Evolutionary conservation across 2,329 filamentous ascomycete genomes (phyloP).

Genomic region (Penicillium rolfsii): DNA sequence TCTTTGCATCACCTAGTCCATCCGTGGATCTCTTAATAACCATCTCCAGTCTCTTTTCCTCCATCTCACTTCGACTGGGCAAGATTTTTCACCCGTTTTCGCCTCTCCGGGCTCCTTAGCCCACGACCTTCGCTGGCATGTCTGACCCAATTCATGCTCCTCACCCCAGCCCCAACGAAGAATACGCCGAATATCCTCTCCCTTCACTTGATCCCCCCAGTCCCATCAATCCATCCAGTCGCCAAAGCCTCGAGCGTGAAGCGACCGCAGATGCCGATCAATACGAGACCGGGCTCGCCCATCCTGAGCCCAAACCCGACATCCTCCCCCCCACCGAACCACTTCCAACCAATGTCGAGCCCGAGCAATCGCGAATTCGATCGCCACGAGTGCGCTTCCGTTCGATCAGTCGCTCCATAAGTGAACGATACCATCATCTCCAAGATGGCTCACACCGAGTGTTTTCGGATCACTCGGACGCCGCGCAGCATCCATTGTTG

Average conservation of each 20-base stretch:
- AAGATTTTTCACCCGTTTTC: background rate
- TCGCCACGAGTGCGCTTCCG: conserved; percentile 30
- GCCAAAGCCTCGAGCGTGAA: conserved; percentile 25
- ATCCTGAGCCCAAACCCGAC: conserved; percentile 5
- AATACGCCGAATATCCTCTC: conserved; percentile 28
- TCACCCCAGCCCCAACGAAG: conserved; percentile 30
- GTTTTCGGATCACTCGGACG: conserved; percentile 16
- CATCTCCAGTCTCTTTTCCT: background rate
- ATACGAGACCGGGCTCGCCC: conserved; percentile 19
- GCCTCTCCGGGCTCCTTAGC: background rate
- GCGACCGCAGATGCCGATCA: conserved; percentile 22
- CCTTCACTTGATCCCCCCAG: background rate
- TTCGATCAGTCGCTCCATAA: conserved; percentile 22
- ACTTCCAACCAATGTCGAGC: background rate
- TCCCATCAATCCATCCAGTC: conserved; percentile 9
- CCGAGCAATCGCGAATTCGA: conserved; percentile 12
- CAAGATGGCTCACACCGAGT: conserved; percentile 10
- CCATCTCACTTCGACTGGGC: background rate
- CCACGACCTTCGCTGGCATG: conserved; percentile 11
- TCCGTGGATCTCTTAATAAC: background rate
- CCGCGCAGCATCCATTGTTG: conserved; percentile 20
- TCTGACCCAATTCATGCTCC: conserved; percentile 23
- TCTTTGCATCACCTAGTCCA: background rate
- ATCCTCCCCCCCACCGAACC: conserved; percentile 5
- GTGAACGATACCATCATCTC: conserved; percentile 14